Base-by-base conservation (phyloP, 176 grass and related monocot genomes). In the Echinochloa phyllopogon region DNA sequence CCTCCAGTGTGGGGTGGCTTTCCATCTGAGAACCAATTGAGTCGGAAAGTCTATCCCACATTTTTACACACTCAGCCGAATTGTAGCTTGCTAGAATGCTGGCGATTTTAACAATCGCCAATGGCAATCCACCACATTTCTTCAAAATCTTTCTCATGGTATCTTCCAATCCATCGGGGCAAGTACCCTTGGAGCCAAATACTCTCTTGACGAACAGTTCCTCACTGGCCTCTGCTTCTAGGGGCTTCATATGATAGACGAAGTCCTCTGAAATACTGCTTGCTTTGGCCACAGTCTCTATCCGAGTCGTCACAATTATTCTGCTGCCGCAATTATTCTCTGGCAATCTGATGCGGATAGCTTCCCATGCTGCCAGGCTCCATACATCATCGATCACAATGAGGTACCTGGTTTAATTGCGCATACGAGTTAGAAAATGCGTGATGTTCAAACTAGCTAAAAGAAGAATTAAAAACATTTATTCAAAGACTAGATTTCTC, bases 371-470 rank as follows among this genome's bases (percentile, higher is more conserved):
- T 24, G 42, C 0, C 63, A 38, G 50, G 1, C 41, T 83, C 81
- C 81, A 74, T 8, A 83, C 81, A 50, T 83, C 81, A 24, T 83
- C 81, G 2, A 83, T 51, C 69, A 83, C 43, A 13, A 83, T 83
- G 0, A 83, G 57, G 43, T 83, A 83, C 69, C 80, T 55, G 0
- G 3, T 37, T 25, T 36, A 0, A 25, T 39, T 27, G 8, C 17
- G 1, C 2, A 5, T 11, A 59, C 24, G n/a, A 23, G 57, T 59
- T 56, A 56, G 53, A 56, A 56, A 50, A 16, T 8, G 29, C 29
- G 29, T 33, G 29, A 33, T 33, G 29, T 33, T 33, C 29, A 33
- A 33, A 33, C 29, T 33, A 33, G 29, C 29, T 33, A 33, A 33
- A 33, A 33, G 29, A 33, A 33, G 29, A 33, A 33, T 33, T 33